Conservation (phyloP, 257 asterid species). For the Solanum sejunctum region DNA sequence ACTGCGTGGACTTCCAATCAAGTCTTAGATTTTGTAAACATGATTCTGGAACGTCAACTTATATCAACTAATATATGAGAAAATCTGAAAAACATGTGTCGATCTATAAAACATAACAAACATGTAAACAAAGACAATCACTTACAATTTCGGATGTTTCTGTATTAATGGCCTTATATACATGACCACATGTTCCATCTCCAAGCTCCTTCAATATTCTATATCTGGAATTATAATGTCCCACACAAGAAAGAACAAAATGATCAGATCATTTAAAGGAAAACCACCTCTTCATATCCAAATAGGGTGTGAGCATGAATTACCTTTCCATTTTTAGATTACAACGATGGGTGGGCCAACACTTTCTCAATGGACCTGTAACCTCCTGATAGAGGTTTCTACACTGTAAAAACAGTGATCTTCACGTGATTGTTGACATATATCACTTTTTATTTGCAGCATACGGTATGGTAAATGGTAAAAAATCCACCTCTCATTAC, state of each 20-base stretch:
- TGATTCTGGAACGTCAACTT: not conserved
- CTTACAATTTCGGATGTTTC: conserved; percentile 85
- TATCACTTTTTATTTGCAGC: conserved; percentile 31
- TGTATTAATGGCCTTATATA: conserved; percentile 72
- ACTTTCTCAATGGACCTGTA: conserved; percentile 43
- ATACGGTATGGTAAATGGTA: conserved; percentile 45
- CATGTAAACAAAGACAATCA: not conserved
- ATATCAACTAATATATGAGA: not conserved
- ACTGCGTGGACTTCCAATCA: not conserved
- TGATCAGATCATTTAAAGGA: conserved; percentile 3
- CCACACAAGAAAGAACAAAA: conserved; percentile 4
- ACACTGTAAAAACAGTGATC: conserved; percentile 57
- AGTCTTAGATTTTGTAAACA: not conserved
- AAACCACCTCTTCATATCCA: not conserved
- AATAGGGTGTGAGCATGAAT: not conserved
- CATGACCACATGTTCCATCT: conserved; percentile 85
- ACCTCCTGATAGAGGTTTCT: conserved; percentile 49
- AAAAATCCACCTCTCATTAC: conserved; percentile 51
- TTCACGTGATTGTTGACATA: conserved; percentile 34
- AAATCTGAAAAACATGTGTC: not conserved
- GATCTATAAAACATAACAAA: not conserved
- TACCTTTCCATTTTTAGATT: conserved; percentile 65
- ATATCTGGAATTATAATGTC: conserved; percentile 36
- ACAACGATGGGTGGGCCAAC: conserved; percentile 12
- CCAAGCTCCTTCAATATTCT: conserved; percentile 80